Evolutionary conservation across 2,329 filamentous ascomycete species (phyloP).

Genomic region (Colletotrichum scovillei): DNA sequence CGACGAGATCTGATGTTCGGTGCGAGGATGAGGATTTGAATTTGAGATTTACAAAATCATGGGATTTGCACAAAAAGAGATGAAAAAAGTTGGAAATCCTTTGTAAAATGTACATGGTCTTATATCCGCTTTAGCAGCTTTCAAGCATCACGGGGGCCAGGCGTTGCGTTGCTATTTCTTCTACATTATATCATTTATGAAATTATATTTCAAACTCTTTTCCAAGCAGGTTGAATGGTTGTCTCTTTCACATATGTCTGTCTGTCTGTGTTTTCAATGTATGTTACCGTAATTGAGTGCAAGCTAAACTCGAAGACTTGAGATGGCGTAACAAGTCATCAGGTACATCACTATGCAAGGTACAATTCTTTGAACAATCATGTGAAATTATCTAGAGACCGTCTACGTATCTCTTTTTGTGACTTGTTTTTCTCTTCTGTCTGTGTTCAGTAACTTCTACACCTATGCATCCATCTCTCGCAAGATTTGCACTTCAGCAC

Average conservation of each 20-base stretch:
- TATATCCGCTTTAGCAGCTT: slow-evolving; percentile 8
- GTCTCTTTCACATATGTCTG: no score
- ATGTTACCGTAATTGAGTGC: no score
- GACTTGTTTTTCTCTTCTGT: not conserved
- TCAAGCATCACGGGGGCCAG: slow-evolving; percentile 1
- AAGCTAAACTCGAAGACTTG: no score
- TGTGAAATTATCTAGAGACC: slow-evolving; percentile 9
- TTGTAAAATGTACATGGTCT: not conserved
- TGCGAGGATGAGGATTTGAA: not conserved
- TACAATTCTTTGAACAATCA: not conserved
- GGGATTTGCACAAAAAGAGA: not conserved
- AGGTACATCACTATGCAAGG: no score
- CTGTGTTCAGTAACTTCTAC: not conserved
- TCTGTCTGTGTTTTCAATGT: no score
- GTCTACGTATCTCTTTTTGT: not conserved
- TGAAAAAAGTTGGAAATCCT: not conserved
- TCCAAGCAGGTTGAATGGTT: no score
- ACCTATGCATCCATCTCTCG: not conserved
- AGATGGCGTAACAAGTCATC: no score
- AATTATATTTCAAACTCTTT: not conserved
- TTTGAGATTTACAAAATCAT: not conserved
- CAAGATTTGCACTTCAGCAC: not conserved
- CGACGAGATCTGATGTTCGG: not conserved
- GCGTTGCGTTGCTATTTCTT: not conserved
- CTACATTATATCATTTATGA: not conserved